Base-by-base conservation (phyloP, 768 basidiomycete genomes). In the Psilocybe azurescens region DNA sequence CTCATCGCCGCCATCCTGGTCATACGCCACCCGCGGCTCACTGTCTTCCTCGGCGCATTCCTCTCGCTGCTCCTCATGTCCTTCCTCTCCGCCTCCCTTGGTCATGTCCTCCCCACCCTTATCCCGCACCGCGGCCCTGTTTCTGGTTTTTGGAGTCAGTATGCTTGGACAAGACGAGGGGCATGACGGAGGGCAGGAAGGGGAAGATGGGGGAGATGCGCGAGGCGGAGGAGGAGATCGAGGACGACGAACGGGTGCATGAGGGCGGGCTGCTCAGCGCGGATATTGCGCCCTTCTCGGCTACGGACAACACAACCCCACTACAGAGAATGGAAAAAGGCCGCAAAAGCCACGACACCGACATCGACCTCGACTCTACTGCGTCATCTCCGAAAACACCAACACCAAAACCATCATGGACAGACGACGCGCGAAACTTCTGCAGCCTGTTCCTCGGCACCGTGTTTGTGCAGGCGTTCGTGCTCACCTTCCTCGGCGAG, bases 401-500 rank as follows among this genome's bases (percentile, higher is more conserved):
- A 28, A 10, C 2, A 4, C 66, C 67, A 58, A 68, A 67, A 68
- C 60, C 60, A 46, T 64, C 60, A 16, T 74, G 68, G 32, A 65
- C 69, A 29, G 90, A 96, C n/a, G 90, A 94, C 8, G 78, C 86
- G 5, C 83, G 94, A 67, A 96, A 96, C 72, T 89, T 95, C 69
- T 90, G 86, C 73, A 89, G 88, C 68, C 77, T 95, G 16, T 75
- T 96, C 67, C 77, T 98, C 18, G 95, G 93, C 0, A 97, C 97
- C 0, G 94, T 97, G 1, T 97, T 98, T 70, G 95, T 95, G 2
- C 95, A 99, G 75, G 88, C 94, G 0, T 98, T 99, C 70, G 79
- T 97, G 33, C 81, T 99, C 62, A 99, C 97, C 0, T 98, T 98
- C 77, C 81, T 99, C 18, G 97, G 96, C 10, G 97, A 99, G 77